Evolutionary conservation across 1,284 basidiomycete genomes (phyloP), one percentile per base, ranked within the genome.

Genomic region (Tilletia walkeri): DNA sequence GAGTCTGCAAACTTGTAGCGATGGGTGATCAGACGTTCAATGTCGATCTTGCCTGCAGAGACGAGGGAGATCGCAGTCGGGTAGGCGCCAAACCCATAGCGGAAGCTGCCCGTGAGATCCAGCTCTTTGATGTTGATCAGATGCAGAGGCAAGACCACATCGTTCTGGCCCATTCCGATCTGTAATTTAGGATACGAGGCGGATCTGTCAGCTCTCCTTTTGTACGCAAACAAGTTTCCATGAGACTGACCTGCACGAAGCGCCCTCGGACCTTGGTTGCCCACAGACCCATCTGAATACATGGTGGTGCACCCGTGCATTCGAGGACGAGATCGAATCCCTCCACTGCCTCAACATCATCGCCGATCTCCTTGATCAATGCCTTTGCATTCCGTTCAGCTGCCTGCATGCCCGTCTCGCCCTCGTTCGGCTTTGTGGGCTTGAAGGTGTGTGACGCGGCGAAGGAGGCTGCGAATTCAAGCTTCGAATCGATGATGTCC

Each of bases 391-490:
- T 84, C 36, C 87, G 85, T 68, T 87, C 86, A 9, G 89, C 73
- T 0, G 85, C 88, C 16, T 79, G 78, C 49, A 78, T 72, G 53
- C 72, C 72, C 18, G 69, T 65, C 74, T 84, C 83, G 63, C 76
- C 82, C 2, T 76, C 67, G 34, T 76, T 70, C 49, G 75, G 75
- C 20, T 71, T 67, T 3, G 73, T 80, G 36, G 94, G 92, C 56
- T 88, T 85, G 84, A 89, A 95, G 14, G 87, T 86, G 72, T 94
- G 91, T 1, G 94, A 92, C 14, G 94, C 94, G n/a, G 90, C 93
- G 84, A 95, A 96, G 30, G 82, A 77, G 82, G 90, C 90, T 14
- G 95, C 94, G 81, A 98, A 97, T 59, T 91, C 88, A 66, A 99
- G 89, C 65, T 95, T 90, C 65, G 87, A 86, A 54, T 89, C 86